Evolutionary conservation across 2,329 filamentous ascomycete genomes (phyloP), one percentile per base, ranked within the genome.

Genomic region (Metarhizium robertsii): DNA sequence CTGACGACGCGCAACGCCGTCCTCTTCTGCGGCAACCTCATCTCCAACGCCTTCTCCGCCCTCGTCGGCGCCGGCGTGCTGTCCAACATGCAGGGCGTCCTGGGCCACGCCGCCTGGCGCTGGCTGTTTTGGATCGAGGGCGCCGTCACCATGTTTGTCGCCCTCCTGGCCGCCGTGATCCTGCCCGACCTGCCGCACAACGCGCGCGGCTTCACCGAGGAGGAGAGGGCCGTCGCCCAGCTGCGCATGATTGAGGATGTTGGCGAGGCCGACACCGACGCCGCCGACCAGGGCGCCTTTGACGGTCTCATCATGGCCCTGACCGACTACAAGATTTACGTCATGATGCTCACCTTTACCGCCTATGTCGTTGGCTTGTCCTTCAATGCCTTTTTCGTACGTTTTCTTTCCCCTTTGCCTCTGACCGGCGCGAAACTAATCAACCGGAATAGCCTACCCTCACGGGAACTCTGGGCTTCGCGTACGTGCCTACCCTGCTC

Each of bases 101-200:
- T 76, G 10, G 79, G 80, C 2, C 74, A 83, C 52, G 68, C 75
- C 0, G 80, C 80, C 1, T 85, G 81, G 82, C 71, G 79, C 25
- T 85, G 81, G 81, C 71, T 84, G 0, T 84, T 83, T 67, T 79
- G 72, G 72, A 79, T 85, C 50, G 79, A 84, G 61, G 81, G 82
- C 7, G 72, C 71, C 4, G 64, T 74, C 36, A 81, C 79, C 8
- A 79, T 80, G 71, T 60, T 61, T 11, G 64, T 79, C 30, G 78
- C 78, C 25, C 63, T 80, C 18, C 61, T 65, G 0, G 74, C 77
- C 0, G 73, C 66, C 1, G 75, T 80, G 50, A 71, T 81, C 51
- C 69, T 81, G 1, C 78, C 80, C 0, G 79, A 84, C 58, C 64
- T 81, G 53, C 80, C 80, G 1, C 72, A 75, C 61, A 83, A 82